phyloP scores from a whole-genome alignment of 495 filamentous ascomycete species.

The Xylaria sp. region DNA sequence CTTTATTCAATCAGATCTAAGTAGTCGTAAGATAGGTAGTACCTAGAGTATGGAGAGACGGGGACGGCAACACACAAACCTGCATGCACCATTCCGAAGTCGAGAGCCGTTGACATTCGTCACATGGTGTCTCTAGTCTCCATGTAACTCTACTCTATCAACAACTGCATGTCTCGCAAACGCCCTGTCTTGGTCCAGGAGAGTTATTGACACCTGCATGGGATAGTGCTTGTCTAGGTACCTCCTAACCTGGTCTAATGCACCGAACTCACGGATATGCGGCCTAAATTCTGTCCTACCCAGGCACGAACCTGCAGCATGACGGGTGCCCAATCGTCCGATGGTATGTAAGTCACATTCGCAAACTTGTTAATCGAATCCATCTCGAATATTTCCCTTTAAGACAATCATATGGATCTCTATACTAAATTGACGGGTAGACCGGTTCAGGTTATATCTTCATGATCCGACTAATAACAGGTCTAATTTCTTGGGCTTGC shows the following conservation, averaged over 20 bases:
- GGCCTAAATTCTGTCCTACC: slow-evolving; percentile 41
- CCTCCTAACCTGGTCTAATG: not conserved
- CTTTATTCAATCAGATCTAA: slow-evolving; percentile 22
- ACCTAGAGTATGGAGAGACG: not conserved
- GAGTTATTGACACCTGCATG: slow-evolving; percentile 9
- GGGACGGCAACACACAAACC: not conserved
- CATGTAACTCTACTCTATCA: slow-evolving; percentile 4
- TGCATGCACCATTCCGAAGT: slow-evolving; percentile 14
- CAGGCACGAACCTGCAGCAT: slow-evolving; percentile 36
- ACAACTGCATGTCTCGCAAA: slow-evolving; percentile 25
- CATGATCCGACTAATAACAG: not conserved
- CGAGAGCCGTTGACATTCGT: slow-evolving; percentile 9
- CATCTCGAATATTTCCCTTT: not conserved
- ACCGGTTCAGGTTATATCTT: not conserved
- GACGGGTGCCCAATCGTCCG: slow-evolving; percentile 43
- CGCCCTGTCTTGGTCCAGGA: not conserved
- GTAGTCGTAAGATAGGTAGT: not conserved
- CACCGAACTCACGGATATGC: slow-evolving; percentile 37
- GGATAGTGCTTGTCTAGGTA: not conserved
- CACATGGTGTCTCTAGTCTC: slow-evolving; percentile 20
- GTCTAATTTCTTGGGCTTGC: slow-evolving; percentile 5
- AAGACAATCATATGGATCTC: not conserved
- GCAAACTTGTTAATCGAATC: not conserved
- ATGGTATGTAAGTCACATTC: slow-evolving; percentile 24
- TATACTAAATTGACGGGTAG: not conserved